Conservation (phyloP, 768 basidiomycete genomes). For the Hydnomerulius pinastri region DNA sequence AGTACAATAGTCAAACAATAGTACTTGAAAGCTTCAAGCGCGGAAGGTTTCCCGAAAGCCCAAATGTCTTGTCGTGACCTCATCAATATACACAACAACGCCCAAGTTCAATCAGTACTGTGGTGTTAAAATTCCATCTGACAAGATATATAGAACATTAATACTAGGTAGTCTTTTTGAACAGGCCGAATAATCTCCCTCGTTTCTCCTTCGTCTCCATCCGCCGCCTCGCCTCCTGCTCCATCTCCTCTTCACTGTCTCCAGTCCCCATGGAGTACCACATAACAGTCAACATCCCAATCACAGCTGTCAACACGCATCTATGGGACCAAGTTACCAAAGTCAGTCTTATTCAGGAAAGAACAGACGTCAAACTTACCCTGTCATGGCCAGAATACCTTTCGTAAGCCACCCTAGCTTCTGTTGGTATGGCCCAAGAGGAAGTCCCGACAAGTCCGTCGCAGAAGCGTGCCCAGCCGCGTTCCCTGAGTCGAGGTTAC, state of each 20-base stretch:
- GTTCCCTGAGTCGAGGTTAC: constrained; percentile 71
- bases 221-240: constrained; percentile 60
- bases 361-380: constrained; percentile 42
- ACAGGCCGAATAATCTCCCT: constrained; percentile 46
- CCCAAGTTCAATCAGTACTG: too few species aligned
- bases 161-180: constrained; percentile 20
- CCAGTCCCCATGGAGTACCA: constrained; percentile 86
- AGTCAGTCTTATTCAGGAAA: background rate
- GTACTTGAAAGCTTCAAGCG: too few species aligned
- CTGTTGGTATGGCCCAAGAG: constrained; percentile 72
- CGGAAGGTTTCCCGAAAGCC: too few species aligned
- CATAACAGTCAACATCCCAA: constrained; percentile 80
- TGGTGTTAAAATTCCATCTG: too few species aligned
- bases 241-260: constrained; percentile 80
- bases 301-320: constrained; percentile 77
- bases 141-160: too few species aligned
- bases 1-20: too few species aligned
- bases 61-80: too few species aligned
- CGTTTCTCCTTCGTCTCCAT: constrained; percentile 59
- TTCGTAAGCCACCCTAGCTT: constrained; percentile 69
- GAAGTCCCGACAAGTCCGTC: constrained; percentile 67
- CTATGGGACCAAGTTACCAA: constrained; percentile 38
- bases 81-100: too few species aligned
- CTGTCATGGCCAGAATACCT: constrained; percentile 77
- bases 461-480: constrained; percentile 77